Conservation (phyloP, 495 filamentous ascomycete species). For the Aspergillus conjunctus region DNA sequence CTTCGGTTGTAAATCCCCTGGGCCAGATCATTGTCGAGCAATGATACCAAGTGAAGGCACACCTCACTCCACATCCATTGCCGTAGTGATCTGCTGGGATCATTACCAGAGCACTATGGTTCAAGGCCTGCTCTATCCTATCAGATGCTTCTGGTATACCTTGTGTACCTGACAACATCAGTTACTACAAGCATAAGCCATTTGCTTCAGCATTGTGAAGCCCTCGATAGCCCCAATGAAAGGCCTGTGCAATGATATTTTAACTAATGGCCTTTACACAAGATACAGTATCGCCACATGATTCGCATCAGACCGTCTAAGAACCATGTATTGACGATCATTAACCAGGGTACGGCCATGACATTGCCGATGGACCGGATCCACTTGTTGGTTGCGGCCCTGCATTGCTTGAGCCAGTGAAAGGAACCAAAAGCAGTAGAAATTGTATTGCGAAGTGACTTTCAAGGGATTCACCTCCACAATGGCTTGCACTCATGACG, state of each 20-base stretch:
- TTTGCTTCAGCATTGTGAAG: background rate
- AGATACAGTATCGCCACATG: conserved; percentile 9
- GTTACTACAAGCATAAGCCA: too few species aligned
- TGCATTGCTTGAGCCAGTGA: conserved; percentile 16
- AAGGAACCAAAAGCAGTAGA: background rate
- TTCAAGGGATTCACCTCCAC: conserved; percentile 19
- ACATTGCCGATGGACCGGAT: conserved; percentile 20
- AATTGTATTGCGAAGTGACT: conserved; percentile 10
- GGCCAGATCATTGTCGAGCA: background rate
- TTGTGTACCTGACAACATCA: too few species aligned
- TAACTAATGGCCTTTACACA: conserved; percentile 5
- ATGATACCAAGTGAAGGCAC: background rate
- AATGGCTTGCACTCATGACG: conserved; percentile 24
- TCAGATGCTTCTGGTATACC: too few species aligned
- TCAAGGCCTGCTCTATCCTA: too few species aligned
- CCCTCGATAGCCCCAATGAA: background rate
- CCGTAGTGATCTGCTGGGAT: too few species aligned
- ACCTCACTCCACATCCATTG: background rate
- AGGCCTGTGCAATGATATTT: background rate
- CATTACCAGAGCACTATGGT: too few species aligned
- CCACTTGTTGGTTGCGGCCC: conserved; percentile 25
- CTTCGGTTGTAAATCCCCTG: background rate
- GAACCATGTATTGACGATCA: conserved; percentile 22
- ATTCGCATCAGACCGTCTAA: conserved; percentile 14
- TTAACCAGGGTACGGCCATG: conserved; percentile 20